Base-by-base conservation (phyloP, 2,329 filamentous ascomycete species). In the Aspergillus viridinutans region DNA sequence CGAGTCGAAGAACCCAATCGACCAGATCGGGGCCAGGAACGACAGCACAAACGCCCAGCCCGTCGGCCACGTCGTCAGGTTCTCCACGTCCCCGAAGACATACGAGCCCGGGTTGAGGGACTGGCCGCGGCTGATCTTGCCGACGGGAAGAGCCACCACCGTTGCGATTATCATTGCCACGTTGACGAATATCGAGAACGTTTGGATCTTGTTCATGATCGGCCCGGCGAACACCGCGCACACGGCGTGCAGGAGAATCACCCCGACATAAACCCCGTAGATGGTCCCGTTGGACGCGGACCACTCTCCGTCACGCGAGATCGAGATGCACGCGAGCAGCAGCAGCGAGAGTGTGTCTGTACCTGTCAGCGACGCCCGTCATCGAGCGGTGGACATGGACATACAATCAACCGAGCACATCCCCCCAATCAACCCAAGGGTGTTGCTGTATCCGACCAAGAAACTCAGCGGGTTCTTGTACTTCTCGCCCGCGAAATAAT, bases 1-100 rank as follows among this genome's bases (percentile, higher is more conserved):
- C 1, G 78, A 80, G 63, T 85, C 83, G 59, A 85, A 85, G 1
- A 76, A 78, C 0, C 73, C 74, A 48, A 74, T 75, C 0, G 83
- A 84, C 84, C 84, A 87, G 58, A 87, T 86, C 0, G 84, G 84
- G 29, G 76, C 78, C 21, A 87, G 73, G 82, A 83, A 86, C 0
- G 81, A 74, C 1, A 86, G 71, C 73, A 87, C 84, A 61, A 86
- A 86, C 0, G 81, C 74, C 80, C 82, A 84, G 0, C 81, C 80
- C 0, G 74, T 76, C 3, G 82, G 80, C 82, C 84, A 87, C 0
- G 79, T 80, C 0, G 83, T 85, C 2, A 83, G 69, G 61, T 87
- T 86, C 17, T 81, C 79, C 1, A 80, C 74, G n/a, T 81, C 72
- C 0, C 77, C 75, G 63, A 86, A 87, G 35, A 87, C 83, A 59